Percentiles rank a stretch among this genome's conserved stretches.
Conservation (phyloP, 2,329 filamentous ascomycete genomes). For the Didymella glomerata region DNA sequence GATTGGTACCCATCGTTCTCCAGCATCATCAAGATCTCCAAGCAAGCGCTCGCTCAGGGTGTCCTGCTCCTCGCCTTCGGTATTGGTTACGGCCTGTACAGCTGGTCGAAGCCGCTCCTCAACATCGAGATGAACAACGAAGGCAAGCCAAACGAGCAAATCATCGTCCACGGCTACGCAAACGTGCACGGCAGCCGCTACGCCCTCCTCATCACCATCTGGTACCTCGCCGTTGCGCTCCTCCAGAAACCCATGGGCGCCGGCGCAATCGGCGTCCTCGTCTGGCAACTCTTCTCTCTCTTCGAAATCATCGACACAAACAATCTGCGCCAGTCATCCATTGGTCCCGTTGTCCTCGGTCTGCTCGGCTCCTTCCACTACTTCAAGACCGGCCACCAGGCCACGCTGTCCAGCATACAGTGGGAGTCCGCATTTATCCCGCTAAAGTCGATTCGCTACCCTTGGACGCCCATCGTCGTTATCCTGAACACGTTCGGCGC, state of each 20-base stretch:
- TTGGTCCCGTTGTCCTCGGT: constrained; percentile 84
- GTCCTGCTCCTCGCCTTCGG: constrained; percentile 81
- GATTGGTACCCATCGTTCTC: constrained; percentile 73
- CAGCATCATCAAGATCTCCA: constrained; percentile 71
- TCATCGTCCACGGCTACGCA: constrained; percentile 88
- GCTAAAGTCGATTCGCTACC: constrained; percentile 81
- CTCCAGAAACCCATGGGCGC: constrained; percentile 95
- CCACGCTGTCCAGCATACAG: constrained; percentile 84
- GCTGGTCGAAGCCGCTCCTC: constrained; percentile 85
- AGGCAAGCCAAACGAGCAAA: constrained; percentile 52
- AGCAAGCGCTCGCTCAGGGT: constrained; percentile 80
- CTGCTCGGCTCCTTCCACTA: constrained; percentile 93
- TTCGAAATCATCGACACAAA: constrained; percentile 71
- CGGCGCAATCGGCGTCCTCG: constrained; percentile 80
- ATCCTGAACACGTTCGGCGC: constrained; percentile 87
- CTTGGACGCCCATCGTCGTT: constrained; percentile 85
- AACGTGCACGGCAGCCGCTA: constrained; percentile 94
- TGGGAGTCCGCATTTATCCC: constrained; percentile 97
- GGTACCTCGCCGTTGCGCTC: constrained; percentile 78
- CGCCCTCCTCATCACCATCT: constrained; percentile 81
- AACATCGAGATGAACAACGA: constrained; percentile 64
- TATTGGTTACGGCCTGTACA: constrained; percentile 83
- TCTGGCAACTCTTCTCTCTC: constrained; percentile 87
- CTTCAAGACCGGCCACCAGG: constrained; percentile 98
- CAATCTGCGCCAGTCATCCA: constrained; percentile 69